Evolutionary conservation across 257 asterid species (phyloP), one percentile per base, ranked within the genome.

Genomic region (Ajuga chamaepitys): DNA sequence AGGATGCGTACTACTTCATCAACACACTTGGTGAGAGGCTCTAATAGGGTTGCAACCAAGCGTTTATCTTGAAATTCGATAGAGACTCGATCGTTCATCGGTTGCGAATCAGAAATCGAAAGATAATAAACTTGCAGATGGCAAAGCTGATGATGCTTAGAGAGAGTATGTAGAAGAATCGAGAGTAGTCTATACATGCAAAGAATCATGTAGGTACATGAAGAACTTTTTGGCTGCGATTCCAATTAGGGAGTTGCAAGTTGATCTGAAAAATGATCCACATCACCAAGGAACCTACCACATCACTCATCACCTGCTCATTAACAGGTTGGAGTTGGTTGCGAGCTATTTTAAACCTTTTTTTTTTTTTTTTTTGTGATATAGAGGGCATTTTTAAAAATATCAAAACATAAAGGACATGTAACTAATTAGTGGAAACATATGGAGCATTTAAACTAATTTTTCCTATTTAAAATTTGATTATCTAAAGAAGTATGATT

Each of bases 11-110:
- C 72, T 89, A 87, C 67, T 77, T 89, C 58, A 78, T 89, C 8
- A 95, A 87, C 79, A 87, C 97, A 8, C 71, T 89, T 56, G 97
- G 97, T 0, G 97, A 89, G 85, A 84, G 97, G 74, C 89, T 89
- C 21, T 72, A 78, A 4, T 95, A 87, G 71, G 95, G 97, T 42
- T 89, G 97, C 86, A 81, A 77, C 68, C 88, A 85, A 77, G 97
- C 97, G 6, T 89, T 78, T 47, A 82, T 89, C 75, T 84, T 89
- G 78, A 87, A 85, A 71, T 89, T 87, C 12, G 89, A 89, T 57
- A 56, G 66, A 62, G 79, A 87, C n/a, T 79, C 95, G 6, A 50
- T 57, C n/a, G 80, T 88, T 44, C 74, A 62, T 17, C 78, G 54
- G 67, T 73, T 16, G 75, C 77, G 74, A 25, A 79, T 45, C 67